Conservation (phyloP, 208 protist species). For the Trypanosoma conorhini region DNA sequence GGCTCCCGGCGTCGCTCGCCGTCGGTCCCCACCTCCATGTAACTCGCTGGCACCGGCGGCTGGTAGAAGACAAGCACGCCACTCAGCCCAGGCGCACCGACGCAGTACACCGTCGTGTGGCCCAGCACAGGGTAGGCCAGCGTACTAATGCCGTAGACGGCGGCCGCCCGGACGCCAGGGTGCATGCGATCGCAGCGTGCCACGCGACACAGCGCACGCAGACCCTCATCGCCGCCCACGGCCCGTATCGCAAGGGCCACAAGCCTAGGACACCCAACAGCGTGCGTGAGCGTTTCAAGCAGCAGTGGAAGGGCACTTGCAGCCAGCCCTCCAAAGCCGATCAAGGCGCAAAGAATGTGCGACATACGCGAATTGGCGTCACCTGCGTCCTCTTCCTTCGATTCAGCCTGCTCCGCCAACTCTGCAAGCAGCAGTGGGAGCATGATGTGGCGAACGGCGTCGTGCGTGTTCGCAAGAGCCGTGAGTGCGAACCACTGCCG, state of each 20-base stretch:
- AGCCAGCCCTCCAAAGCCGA: slow-evolving; percentile 54
- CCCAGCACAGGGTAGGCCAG: slow-evolving; percentile 44
- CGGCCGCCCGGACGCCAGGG: slow-evolving; percentile 20
- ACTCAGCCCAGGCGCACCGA: slow-evolving; percentile 5
- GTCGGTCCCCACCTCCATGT: slow-evolving; percentile 10
- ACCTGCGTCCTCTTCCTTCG: neutral
- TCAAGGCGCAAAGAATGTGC: slow-evolving; percentile 53
- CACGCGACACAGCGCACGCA: slow-evolving; percentile 25
- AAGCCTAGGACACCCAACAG: slow-evolving; percentile 32
- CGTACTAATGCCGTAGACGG: slow-evolving; percentile 44
- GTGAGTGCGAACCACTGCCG: slow-evolving; percentile 41
- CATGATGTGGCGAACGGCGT: slow-evolving; percentile 39
- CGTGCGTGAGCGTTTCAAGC: slow-evolving; percentile 33
- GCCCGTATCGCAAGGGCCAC: slow-evolving; percentile 62
- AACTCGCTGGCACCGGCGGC: slow-evolving; percentile 2
- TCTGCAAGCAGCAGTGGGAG: slow-evolving; percentile 50
- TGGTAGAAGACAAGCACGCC: slow-evolving; percentile 27
- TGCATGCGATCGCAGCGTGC: slow-evolving; percentile 7
- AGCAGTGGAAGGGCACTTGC: slow-evolving; percentile 32
- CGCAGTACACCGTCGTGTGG: slow-evolving; percentile 64
- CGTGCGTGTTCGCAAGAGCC: slow-evolving; percentile 53
- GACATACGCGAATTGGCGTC: slow-evolving; percentile 5
- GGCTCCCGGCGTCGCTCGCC: neutral
- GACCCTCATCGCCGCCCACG: slow-evolving; percentile 38
- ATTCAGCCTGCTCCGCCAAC: neutral